These are phyloP conservation scores for Xerocomus brunneocitrinus DNA, from an alignment of 768 basidiomycete species.

Conservation along the genomic window DNA sequence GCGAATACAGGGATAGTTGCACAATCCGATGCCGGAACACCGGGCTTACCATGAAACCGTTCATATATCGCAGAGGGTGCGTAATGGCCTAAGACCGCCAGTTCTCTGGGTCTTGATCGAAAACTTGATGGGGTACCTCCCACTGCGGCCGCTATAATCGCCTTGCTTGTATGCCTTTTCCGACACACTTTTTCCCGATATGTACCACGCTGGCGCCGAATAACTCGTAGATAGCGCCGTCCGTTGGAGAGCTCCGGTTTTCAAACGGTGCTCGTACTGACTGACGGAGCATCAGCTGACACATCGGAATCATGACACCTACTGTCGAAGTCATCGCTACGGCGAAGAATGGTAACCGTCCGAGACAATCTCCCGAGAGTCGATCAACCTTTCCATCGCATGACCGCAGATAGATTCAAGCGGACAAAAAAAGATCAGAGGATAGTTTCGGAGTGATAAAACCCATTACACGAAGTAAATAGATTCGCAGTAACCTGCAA, in stretches of 20 bases:
- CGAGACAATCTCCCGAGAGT: neutral
- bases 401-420: neutral
- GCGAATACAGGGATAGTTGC: slow-evolving; percentile 3
- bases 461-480: slow-evolving; percentile 10
- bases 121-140: slow-evolving; percentile 12
- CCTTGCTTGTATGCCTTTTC: neutral
- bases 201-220: neutral
- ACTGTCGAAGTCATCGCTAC: neutral
- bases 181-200: neutral
- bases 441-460: neutral
- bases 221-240: slow-evolving; percentile 3
- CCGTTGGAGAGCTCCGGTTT: slow-evolving; percentile 5
- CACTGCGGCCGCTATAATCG: neutral
- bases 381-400: slow-evolving; percentile 4
- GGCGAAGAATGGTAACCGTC: slow-evolving; percentile 1
- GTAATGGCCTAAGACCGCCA: neutral
- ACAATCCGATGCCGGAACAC: slow-evolving; percentile 1
- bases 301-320: slow-evolving; percentile 1
- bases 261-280: neutral
- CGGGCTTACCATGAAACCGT: neutral
- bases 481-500: slow-evolving; percentile 5
- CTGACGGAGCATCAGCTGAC: slow-evolving; percentile 1
- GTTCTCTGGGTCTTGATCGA: slow-evolving; percentile 3
- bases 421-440: neutral
- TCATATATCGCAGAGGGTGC: slow-evolving; percentile 3